phyloP scores from a whole-genome alignment of 257 asterid genomes.

The Petunia secreta region DNA sequence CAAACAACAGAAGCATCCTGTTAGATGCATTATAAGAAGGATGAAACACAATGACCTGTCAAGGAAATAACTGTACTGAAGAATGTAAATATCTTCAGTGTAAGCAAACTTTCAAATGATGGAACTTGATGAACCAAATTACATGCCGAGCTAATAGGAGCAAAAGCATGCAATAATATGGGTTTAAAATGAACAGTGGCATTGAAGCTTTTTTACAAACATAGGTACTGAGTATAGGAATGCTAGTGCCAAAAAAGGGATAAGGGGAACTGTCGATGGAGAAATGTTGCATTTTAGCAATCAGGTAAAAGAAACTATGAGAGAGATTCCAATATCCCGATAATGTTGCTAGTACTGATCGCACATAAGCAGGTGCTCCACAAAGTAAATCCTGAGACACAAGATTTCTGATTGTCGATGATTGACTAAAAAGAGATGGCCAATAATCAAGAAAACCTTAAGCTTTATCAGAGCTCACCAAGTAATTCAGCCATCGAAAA shows the following conservation, averaged over 20 bases:
- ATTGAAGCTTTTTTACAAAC: neutral
- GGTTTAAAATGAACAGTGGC: neutral
- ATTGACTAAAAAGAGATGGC: neutral
- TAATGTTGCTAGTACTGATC: constrained; percentile 1
- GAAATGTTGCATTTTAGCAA: neutral
- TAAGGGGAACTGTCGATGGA: neutral
- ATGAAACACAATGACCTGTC: neutral
- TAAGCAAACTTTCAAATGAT: neutral
- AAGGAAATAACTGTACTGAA: neutral
- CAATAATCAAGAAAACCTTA: constrained; percentile 3
- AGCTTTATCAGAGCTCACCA: constrained; percentile 1
- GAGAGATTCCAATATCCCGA: neutral
- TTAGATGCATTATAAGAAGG: constrained; percentile 6
- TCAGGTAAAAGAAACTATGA: neutral
- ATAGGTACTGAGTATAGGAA: neutral
- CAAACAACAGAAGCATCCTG: constrained; percentile 25
- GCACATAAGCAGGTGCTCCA: neutral
- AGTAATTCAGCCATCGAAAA: neutral
- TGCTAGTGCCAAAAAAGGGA: neutral
- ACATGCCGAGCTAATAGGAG: neutral
- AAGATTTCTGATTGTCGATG: neutral
- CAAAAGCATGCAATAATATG: neutral
- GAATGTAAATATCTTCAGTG: neutral
- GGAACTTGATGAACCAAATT: neutral
- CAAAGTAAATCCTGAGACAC: neutral